Conservation (phyloP, 1,139 yeast genomes). For the Sugiyamaella pinicola region DNA sequence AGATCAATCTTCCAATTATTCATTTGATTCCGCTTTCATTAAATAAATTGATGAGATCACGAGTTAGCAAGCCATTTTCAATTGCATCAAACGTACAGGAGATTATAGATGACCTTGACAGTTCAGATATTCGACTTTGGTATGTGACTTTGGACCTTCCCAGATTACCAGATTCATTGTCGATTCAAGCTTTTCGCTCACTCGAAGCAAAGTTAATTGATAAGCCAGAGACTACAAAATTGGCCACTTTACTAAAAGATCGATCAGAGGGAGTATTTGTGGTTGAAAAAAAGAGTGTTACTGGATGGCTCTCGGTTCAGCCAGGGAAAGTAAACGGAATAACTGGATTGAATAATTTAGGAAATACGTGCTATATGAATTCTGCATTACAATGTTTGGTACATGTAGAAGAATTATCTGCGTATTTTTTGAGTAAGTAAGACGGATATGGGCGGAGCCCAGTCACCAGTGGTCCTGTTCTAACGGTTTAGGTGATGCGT, state of each 20-base stretch:
- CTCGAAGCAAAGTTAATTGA: constrained; percentile 3
- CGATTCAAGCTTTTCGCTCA: constrained; percentile 3
- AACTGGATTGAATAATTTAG: constrained; percentile 76
- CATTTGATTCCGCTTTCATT: constrained; percentile 13
- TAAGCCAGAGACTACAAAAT: neutral
- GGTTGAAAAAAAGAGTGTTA: constrained; percentile 18
- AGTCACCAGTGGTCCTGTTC: no score
- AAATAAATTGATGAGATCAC: constrained; percentile 1
- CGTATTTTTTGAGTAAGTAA: constrained; percentile 55
- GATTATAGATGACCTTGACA: constrained; percentile 15
- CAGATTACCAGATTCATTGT: neutral
- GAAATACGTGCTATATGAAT: constrained; percentile 96
- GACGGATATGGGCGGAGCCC: neutral
- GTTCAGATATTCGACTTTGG: constrained; percentile 19
- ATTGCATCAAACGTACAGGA: constrained; percentile 11
- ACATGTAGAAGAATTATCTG: constrained; percentile 81
- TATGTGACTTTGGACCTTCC: constrained; percentile 5
- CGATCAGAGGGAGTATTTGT: constrained; percentile 4
- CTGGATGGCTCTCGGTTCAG: constrained; percentile 22
- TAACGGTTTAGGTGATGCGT: constrained; percentile 42
- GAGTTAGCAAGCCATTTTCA: constrained; percentile 10
- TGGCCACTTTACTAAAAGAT: neutral
- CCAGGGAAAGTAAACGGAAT: constrained; percentile 44
- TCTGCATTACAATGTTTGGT: constrained; percentile 89
- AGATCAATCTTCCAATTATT: constrained; percentile 15